These are phyloP conservation scores for Macadamia integrifolia DNA, from an alignment of 164 flowering plant species.

Conservation along the genomic window DNA sequence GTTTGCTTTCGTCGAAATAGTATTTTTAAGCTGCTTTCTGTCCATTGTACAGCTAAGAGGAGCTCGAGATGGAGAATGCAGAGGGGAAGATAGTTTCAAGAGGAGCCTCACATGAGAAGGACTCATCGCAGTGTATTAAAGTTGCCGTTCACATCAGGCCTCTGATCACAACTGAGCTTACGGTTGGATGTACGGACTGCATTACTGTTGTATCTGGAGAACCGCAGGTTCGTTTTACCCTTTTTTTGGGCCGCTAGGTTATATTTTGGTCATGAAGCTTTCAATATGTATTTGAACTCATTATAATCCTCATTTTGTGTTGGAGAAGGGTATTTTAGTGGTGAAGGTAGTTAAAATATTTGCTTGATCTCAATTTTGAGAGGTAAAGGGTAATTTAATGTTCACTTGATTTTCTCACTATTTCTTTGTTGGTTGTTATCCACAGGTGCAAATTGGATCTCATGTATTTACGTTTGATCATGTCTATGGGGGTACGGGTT, in stretches of 20 bases:
- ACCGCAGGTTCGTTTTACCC: constrained; percentile 54
- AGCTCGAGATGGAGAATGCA: constrained; percentile 36
- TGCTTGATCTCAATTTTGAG: not conserved
- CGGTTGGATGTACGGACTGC: constrained; percentile 79
- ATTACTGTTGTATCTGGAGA: constrained; percentile 62
- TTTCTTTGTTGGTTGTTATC: not conserved
- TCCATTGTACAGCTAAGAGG: not conserved
- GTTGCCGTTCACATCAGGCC: constrained; percentile 93
- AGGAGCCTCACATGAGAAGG: constrained; percentile 23
- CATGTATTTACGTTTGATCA: constrained; percentile 84
- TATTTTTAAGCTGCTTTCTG: not conserved
- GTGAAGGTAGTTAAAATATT: no score
- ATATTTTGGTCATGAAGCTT: not conserved
- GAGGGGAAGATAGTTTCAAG: constrained; percentile 17
- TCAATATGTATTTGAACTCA: no score
- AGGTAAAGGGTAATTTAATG: not conserved
- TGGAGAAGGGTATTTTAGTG: no score
- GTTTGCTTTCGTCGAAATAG: no score
- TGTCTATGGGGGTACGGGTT: constrained; percentile 57
- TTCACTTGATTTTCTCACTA: not conserved
- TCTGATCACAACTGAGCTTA: constrained; percentile 67
- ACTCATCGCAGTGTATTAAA: constrained; percentile 50
- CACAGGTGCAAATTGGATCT: constrained; percentile 86
- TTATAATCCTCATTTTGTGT: no score
- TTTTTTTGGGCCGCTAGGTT: not conserved